These are phyloP conservation scores for Candida nemodendra DNA, from an alignment of 805 yeast species.

Conservation along the genomic window DNA sequence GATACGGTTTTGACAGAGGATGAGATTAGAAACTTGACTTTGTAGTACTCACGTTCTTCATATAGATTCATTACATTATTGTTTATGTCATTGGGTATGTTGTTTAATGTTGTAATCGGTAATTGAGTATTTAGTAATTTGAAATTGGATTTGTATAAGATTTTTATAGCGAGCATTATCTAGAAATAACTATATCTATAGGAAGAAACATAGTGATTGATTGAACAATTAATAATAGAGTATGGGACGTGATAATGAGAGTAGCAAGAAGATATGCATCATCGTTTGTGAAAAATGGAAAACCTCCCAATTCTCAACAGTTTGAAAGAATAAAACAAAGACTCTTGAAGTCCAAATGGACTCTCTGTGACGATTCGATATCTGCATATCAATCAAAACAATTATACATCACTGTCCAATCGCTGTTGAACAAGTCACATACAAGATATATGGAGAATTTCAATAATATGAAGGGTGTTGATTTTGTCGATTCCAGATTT, in stretches of 20 bases:
- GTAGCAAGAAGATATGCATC: no score
- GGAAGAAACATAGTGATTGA: no score
- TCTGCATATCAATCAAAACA: conserved; percentile 29
- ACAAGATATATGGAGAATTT: conserved; percentile 15
- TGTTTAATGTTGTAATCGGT: no score
- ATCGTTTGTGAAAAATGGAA: conserved; percentile 6
- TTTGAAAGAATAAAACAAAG: conserved; percentile 11
- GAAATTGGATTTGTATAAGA: conserved; percentile 1
- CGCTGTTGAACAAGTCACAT: conserved; percentile 13
- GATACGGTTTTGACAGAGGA: conserved; percentile 23
- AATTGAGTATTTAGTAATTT: not conserved
- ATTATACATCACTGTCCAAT: conserved; percentile 28
- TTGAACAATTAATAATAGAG: no score
- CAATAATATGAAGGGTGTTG: not conserved
- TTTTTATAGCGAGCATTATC: no score
- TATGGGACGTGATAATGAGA: no score
- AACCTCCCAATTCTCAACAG: conserved; percentile 6
- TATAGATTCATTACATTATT: not conserved
- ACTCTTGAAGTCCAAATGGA: conserved; percentile 24
- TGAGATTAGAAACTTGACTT: conserved; percentile 21
- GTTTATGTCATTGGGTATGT: not conserved
- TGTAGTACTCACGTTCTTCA: no score
- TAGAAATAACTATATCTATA: no score
- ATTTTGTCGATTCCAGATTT: conserved; percentile 15
- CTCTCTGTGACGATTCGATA: conserved; percentile 26